phyloP scores from a whole-genome alignment of 208 protist species.

The Willaertia magna region DNA sequence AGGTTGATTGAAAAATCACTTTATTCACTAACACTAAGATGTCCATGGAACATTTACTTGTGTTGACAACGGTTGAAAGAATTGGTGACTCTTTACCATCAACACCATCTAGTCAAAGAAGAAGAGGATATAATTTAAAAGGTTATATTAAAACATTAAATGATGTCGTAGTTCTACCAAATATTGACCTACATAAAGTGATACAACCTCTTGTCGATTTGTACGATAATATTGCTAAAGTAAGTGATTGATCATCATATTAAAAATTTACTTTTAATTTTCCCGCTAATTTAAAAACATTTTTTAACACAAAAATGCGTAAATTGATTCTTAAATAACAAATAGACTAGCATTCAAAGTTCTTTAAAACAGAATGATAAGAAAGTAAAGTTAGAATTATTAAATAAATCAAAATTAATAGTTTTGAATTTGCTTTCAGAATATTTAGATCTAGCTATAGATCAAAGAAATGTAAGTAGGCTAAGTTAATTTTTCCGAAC shows the following conservation, averaged over 20 bases:
- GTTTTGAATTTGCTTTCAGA: not conserved
- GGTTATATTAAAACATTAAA: not conserved
- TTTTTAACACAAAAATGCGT: too few species aligned
- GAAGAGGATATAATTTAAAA: not conserved
- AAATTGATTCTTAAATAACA: too few species aligned
- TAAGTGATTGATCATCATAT: too few species aligned
- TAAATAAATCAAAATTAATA: not conserved
- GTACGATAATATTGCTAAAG: constrained; percentile 1
- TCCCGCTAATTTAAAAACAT: too few species aligned
- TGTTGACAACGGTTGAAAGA: not conserved
- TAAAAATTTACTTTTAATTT: too few species aligned
- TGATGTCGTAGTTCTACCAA: not conserved
- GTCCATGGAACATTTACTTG: not conserved
- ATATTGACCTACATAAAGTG: not conserved
- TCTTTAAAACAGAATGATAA: not conserved
- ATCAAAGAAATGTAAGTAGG: not conserved
- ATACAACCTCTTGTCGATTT: not conserved
- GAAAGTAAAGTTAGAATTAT: not conserved
- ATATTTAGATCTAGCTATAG: not conserved
- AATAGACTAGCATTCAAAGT: not conserved
- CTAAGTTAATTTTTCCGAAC: not conserved
- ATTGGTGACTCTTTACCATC: constrained; percentile 1
- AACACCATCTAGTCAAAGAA: not conserved
- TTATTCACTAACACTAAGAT: too few species aligned
- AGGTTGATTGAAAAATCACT: too few species aligned